Percentiles rank a stretch among this genome's conserved stretches.
Conservation (phyloP, 148 eudicot species). For the Persicaria tinctoria region DNA sequence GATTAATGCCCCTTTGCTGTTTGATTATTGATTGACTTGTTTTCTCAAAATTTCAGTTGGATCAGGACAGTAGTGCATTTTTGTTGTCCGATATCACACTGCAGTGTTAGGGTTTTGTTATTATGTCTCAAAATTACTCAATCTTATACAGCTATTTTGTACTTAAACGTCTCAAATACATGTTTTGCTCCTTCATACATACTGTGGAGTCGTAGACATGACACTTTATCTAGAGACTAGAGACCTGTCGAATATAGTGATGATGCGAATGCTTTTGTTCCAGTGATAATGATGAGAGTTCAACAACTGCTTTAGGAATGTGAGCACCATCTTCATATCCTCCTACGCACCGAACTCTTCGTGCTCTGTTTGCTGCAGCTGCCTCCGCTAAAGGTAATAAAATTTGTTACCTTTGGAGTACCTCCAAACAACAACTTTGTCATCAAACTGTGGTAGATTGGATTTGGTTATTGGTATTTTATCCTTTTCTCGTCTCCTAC, state of each 20-base stretch:
- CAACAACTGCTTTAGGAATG: neutral
- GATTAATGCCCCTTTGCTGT: neutral
- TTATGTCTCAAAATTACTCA: too few species aligned
- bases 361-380: neutral
- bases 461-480: neutral
- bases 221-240: neutral
- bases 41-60: neutral
- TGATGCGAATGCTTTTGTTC: conserved; percentile 2
- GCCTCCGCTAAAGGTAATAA: conserved; percentile 1
- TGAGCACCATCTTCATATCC: neutral
- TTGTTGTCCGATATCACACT: neutral
- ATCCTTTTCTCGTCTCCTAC: neutral
- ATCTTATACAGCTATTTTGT: too few species aligned
- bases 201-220: neutral
- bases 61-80: neutral
- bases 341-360: neutral
- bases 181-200: too few species aligned
- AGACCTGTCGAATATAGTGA: neutral
- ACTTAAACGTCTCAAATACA: too few species aligned
- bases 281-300: conserved; percentile 10
- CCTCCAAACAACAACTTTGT: neutral
- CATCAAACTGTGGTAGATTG: neutral
- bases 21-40: neutral
- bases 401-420: neutral
- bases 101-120: neutral